Conservation (phyloP, 1,284 basidiomycete species). For the Cystobasidiaceae sp. region DNA sequence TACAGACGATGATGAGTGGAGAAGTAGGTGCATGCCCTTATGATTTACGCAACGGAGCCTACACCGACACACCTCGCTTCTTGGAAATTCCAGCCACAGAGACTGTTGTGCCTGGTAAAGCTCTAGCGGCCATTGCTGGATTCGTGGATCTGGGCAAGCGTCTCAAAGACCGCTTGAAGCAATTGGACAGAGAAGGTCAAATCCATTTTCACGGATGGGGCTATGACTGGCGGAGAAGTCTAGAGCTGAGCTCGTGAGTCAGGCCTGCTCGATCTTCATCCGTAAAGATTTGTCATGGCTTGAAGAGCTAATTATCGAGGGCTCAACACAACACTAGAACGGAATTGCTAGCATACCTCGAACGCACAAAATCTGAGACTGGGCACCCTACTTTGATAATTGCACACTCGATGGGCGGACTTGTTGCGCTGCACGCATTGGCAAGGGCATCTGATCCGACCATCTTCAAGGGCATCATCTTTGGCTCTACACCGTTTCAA, state of each 20-base stretch:
- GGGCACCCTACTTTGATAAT: slow-evolving; percentile 45
- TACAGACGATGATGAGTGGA: slow-evolving; percentile 37
- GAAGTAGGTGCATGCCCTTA: background rate
- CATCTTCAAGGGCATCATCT: slow-evolving; percentile 44
- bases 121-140: slow-evolving; percentile 41
- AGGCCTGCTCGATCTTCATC: background rate
- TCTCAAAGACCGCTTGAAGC: slow-evolving; percentile 39
- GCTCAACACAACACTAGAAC: background rate
- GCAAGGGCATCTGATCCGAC: slow-evolving; percentile 41
- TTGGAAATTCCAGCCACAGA: slow-evolving; percentile 37
- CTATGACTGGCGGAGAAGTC: slow-evolving; percentile 44
- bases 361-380: slow-evolving; percentile 39
- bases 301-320: background rate
- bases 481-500: slow-evolving; percentile 44
- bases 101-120: slow-evolving; percentile 42
- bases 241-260: slow-evolving; percentile 32
- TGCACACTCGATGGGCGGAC: slow-evolving; percentile 47
- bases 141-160: slow-evolving; percentile 44
- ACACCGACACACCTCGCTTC: slow-evolving; percentile 5
- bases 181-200: slow-evolving; percentile 32
- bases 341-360: slow-evolving; percentile 31
- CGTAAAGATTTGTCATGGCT: background rate
- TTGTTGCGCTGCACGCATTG: slow-evolving; percentile 46
- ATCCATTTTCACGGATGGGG: slow-evolving; percentile 43
- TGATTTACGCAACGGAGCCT: background rate